Evolutionary conservation across 352 stramenopile genomes (phyloP), one percentile per base, ranked within the genome.

Genomic region (Pythium oligandrum): DNA sequence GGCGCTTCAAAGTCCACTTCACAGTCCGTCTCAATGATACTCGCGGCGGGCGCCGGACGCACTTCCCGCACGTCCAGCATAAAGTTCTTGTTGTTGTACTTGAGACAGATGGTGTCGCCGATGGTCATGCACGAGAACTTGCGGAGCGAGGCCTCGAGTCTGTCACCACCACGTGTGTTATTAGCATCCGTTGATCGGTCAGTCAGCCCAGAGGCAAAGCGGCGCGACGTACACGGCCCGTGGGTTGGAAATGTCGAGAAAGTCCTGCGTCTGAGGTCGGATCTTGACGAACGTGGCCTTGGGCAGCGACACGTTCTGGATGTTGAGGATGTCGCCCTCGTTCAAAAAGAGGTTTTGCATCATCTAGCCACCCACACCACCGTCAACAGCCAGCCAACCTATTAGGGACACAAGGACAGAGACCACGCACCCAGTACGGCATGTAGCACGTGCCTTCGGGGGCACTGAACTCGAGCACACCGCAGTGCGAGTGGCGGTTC

Each of bases 1-100:
- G 97, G 97, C 2, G 96, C 83, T 66, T 99, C 97, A 70, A 99
- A 99, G 70, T 99, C 97, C 5, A 99, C 94, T 67, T 99, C 97
- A 58, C 96, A 98, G 72, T 99, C 97, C 2, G 96, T 99, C 78
- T 99, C 97, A 55, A 99, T 98, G 64, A 99, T 99, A 63, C 95
- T 99, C 4, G 93, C 96, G 9, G 97, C 97, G 53, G 97, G 88
- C 32, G 92, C 66, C 0, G 97, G 97, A 59, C 96, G 83, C 3
- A 99, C 83, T 73, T 99, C 96, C 30, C 96, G 93, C n/a, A 99
- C 86, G 58, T 98, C 94, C 61, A 99, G 83, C 73, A 99, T 86
- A 68, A 98, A 99, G 61, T 98, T 98, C 63, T 98, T 97, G 73
- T 95, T 90, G 76, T 99, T 99, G 88, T 99, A 99, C 56, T 96